Conservation (phyloP, 371 early-diverging fungal species). For the Chytridium lagenaria region DNA sequence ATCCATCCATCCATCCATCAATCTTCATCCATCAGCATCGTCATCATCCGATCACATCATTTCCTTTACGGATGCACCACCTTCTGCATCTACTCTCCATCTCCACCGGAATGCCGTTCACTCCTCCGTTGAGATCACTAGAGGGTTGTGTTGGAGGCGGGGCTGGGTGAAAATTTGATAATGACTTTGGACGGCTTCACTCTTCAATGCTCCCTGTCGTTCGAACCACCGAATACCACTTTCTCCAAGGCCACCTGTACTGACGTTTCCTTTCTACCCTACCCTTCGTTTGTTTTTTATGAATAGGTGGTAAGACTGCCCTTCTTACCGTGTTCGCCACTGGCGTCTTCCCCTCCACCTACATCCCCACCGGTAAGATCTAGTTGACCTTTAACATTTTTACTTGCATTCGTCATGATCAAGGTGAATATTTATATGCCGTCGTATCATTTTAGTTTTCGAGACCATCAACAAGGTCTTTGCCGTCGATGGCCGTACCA, state of each 20-base stretch:
- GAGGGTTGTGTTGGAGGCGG: too few species aligned
- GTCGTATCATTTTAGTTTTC: slow-evolving; percentile 3
- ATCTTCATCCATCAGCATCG: neutral
- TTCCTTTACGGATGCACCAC: neutral
- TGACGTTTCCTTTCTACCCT: neutral
- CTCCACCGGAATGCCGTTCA: too few species aligned
- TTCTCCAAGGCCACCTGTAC: neutral
- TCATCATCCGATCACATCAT: neutral
- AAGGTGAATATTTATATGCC: neutral
- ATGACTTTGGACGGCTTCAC: too few species aligned
- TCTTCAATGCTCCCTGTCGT: too few species aligned
- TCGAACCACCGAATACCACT: neutral
- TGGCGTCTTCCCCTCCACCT: slow-evolving; percentile 93
- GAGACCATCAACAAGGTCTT: slow-evolving; percentile 14
- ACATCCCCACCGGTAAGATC: slow-evolving; percentile 93
- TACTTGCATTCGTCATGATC: too few species aligned
- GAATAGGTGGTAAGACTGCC: slow-evolving; percentile 90
- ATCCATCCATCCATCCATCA: neutral
- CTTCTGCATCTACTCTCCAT: neutral
- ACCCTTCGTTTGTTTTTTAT: neutral
- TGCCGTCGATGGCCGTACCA: slow-evolving; percentile 19
- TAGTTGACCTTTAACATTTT: too few species aligned
- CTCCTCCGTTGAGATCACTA: too few species aligned
- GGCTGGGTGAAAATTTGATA: too few species aligned
- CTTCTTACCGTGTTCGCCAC: slow-evolving; percentile 93